Evolutionary conservation across 2,329 filamentous ascomycete genomes (phyloP), one percentile per base, ranked within the genome.

Genomic region (Calonectria hawksworthii): DNA sequence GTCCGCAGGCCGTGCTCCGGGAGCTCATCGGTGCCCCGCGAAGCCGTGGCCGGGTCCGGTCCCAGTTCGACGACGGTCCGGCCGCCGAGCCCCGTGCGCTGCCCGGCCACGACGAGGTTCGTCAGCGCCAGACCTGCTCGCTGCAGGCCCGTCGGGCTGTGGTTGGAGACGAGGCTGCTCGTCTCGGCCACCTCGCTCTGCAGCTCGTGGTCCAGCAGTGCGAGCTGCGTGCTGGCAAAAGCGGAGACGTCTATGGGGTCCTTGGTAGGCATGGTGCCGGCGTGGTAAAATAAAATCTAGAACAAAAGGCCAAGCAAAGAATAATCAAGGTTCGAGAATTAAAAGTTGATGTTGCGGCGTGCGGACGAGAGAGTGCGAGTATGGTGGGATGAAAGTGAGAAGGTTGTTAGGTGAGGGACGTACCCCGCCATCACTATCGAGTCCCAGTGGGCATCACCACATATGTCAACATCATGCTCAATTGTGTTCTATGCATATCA

Each of bases 51-150:
- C n/a, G 91, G 86, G 81, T 98, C 96, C 0, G 92, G 88, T 21
- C 87, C 86, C 1, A 99, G 92, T 84, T 98, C 96, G 4, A 98
- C 87, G 2, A 99, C 94, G 0, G 95, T 95, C 77, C 95, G 94
- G n/a, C 97, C 97, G 21, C 96, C 97, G 47, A 98, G 89, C 0
- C 97, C 97, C 0, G 97, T 99, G 36, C 96, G 93, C 82, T 94
- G 94, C 23, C 94, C 93, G 14, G 90, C 88, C 41, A 98, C 87
- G 38, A 91, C 87, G 11, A 99, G 91, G 84, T 96, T 96, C 21
- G 92, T 92, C 80, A 97, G 88, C 38, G 95, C 95, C 51, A 95
- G 89, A n/a, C 95, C 95, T 8, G 94, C 94, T 73, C 94, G 92
- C 82, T 95, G 91, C 16, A 98, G 91, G 1, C 91, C 88, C 0